Conservation (phyloP, 208 protist genomes). For the Trypanosoma platydactyli region DNA sequence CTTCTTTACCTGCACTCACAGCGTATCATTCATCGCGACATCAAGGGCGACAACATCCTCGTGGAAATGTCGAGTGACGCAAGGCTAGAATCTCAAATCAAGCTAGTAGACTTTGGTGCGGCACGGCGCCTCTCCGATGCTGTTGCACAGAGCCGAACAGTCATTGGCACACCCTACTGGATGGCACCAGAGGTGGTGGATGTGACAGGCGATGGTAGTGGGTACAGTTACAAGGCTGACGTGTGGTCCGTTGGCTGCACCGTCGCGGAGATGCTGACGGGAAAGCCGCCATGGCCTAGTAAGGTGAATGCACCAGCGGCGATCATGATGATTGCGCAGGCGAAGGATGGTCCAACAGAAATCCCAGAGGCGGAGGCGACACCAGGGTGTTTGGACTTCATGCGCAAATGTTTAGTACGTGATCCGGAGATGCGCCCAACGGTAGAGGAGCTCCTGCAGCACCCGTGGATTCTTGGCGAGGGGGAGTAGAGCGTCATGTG, state of each 20-base stretch:
- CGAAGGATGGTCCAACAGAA: conserved; percentile 76
- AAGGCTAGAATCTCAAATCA: conserved; percentile 69
- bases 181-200: conserved; percentile 93
- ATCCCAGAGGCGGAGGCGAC: conserved; percentile 79
- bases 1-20: conserved; percentile 90
- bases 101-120: conserved; percentile 91
- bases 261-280: conserved; percentile 92
- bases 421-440: conserved; percentile 80
- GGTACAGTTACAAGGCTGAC: conserved; percentile 92
- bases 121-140: conserved; percentile 80
- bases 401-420: conserved; percentile 77
- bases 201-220: conserved; percentile 41
- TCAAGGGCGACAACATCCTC: conserved; percentile 92
- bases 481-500: conserved; percentile 42
- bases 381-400: conserved; percentile 81
- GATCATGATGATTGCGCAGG: conserved; percentile 89
- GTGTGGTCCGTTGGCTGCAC: conserved; percentile 94
- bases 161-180: conserved; percentile 94
- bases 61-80: conserved; percentile 75
- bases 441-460: conserved; percentile 83
- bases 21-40: conserved; percentile 90
- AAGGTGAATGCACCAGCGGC: conserved; percentile 75
- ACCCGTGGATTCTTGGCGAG: conserved; percentile 79
- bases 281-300: conserved; percentile 88
- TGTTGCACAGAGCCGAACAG: conserved; percentile 82